Percentiles rank a stretch among this genome's conserved stretches.
Evolutionary conservation across 2,329 filamentous ascomycete genomes (phyloP).

Genomic region (Fusarium sp.): DNA sequence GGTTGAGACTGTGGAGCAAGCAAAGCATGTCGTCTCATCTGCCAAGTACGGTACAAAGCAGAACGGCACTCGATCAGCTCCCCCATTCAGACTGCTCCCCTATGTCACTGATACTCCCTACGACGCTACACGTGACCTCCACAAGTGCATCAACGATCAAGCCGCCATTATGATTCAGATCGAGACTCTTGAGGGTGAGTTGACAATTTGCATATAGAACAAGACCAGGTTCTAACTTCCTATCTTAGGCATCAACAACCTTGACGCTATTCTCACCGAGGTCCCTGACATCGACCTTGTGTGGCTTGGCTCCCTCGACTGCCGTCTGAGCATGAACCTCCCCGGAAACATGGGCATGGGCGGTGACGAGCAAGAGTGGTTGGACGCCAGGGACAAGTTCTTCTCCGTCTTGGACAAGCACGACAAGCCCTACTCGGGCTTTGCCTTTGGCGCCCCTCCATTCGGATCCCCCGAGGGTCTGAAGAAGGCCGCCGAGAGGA

Average conservation of each 20-base stretch:
- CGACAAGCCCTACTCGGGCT: constrained; percentile 56
- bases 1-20: constrained; percentile 61
- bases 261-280: constrained; percentile 62
- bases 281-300: constrained; percentile 60
- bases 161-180: constrained; percentile 63
- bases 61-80: constrained; percentile 58
- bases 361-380: constrained; percentile 56
- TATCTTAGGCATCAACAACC: constrained; percentile 55
- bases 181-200: constrained; percentile 51
- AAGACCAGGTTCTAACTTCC: background rate
- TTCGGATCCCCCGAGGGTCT: constrained; percentile 41
- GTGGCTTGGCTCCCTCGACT: constrained; percentile 60
- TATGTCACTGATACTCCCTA: constrained; percentile 54
- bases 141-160: constrained; percentile 58
- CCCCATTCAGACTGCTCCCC: constrained; percentile 56
- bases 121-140: constrained; percentile 50
- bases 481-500: constrained; percentile 22
- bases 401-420: constrained; percentile 57
- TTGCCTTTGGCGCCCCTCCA: constrained; percentile 45
- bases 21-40: constrained; percentile 55
- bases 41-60: constrained; percentile 57
- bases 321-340: constrained; percentile 58
- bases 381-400: constrained; percentile 53
- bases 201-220: background rate
- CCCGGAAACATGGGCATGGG: constrained; percentile 47